A percentile compares a stretch with the other conserved stretches of the same genome.
phyloP scores from a whole-genome alignment of 257 asterid genomes.

The Nicotiana undulata region DNA sequence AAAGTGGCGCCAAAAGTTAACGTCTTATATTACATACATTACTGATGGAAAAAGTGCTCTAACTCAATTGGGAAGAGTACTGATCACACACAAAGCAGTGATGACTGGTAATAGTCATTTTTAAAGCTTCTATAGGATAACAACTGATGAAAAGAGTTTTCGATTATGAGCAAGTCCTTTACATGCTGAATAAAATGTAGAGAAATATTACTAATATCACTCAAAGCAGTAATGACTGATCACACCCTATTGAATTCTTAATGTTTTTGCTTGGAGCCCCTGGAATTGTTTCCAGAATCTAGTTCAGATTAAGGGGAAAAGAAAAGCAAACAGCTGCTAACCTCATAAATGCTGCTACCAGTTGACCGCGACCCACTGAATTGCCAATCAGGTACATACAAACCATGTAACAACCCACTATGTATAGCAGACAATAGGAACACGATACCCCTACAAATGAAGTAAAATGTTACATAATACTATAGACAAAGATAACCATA shows the following conservation, averaged over 20 bases:
- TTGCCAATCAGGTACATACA: slow-evolving; percentile 77
- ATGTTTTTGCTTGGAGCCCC: background rate
- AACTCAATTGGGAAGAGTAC: background rate
- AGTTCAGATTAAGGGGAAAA: background rate
- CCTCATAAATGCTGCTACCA: slow-evolving; percentile 36
- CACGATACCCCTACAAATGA: slow-evolving; percentile 41
- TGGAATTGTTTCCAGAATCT: background rate
- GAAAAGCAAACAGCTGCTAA: slow-evolving; percentile 11
- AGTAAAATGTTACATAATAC: background rate
- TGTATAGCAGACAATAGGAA: slow-evolving; percentile 40
- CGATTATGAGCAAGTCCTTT: background rate
- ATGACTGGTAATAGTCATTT: background rate
- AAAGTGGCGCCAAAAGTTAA: background rate
- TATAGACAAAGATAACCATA: background rate
- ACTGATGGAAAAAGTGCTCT: background rate
- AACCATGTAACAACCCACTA: slow-evolving; percentile 52
- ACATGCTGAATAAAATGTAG: background rate
- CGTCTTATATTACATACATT: background rate
- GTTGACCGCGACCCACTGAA: slow-evolving; percentile 31
- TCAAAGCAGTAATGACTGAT: background rate
- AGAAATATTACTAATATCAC: background rate
- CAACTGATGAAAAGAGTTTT: background rate
- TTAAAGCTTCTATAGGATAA: background rate
- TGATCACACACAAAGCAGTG: background rate
- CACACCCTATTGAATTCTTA: background rate